Evolutionary conservation across 2,329 filamentous ascomycete species (phyloP).

Genomic region (Monosporascus sp.): DNA sequence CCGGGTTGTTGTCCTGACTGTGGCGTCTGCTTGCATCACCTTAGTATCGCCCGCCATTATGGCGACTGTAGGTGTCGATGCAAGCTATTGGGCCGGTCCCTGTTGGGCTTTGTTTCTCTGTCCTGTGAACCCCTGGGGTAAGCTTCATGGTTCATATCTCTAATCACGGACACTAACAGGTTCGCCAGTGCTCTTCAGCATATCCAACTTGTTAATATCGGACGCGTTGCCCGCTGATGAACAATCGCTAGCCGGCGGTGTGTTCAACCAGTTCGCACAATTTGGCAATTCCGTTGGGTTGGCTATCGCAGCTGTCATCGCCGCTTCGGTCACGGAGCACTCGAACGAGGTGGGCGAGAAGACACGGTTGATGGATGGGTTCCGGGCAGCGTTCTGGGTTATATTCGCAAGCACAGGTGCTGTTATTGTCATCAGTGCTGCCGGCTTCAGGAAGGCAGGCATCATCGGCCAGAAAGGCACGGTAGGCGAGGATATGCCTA

Average conservation of each 20-base stretch:
- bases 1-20: constrained; percentile 31
- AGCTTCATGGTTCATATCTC: background rate
- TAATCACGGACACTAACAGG: background rate
- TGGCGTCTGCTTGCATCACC: constrained; percentile 36
- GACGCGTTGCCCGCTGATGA: constrained; percentile 47
- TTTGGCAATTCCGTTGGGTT: constrained; percentile 51
- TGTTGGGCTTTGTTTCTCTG: constrained; percentile 40
- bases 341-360: constrained; percentile 15
- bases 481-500: constrained; percentile 3
- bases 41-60: constrained; percentile 46
- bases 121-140: constrained; percentile 38
- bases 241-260: constrained; percentile 53
- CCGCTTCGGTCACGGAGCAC: constrained; percentile 37
- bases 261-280: constrained; percentile 54
- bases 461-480: constrained; percentile 43
- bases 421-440: constrained; percentile 30
- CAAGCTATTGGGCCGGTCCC: constrained; percentile 44
- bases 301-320: constrained; percentile 44
- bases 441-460: constrained; percentile 40
- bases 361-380: constrained; percentile 40
- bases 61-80: constrained; percentile 41
- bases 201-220: constrained; percentile 48
- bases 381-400: constrained; percentile 47
- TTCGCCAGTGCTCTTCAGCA: constrained; percentile 44
- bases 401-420: constrained; percentile 40